These are phyloP conservation scores for Trichoderma sp. DNA, from an alignment of 2,329 filamentous ascomycete genomes.

Conservation along the genomic window DNA sequence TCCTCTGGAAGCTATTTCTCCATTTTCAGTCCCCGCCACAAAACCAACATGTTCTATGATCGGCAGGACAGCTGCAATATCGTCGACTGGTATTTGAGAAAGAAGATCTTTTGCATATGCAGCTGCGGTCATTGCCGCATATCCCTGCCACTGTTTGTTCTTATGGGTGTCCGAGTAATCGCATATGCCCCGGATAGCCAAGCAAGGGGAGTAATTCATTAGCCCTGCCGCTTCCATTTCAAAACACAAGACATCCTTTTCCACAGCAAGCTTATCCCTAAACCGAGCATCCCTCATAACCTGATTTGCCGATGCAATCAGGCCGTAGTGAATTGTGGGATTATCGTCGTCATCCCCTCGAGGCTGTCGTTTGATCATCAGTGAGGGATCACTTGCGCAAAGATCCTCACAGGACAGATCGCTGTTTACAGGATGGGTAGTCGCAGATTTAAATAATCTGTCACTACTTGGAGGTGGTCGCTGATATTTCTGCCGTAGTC, in stretches of 20 bases:
- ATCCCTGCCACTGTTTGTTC: not conserved
- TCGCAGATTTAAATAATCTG: not conserved
- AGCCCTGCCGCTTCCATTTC: not conserved
- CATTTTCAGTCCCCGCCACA: accelerated
- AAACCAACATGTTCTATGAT: not conserved
- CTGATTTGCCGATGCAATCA: not conserved
- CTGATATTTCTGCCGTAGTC: not conserved
- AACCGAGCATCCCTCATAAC: not conserved
- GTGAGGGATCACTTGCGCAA: not conserved
- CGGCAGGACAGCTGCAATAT: not conserved
- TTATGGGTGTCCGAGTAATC: not conserved
- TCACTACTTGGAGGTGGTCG: not conserved
- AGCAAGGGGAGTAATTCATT: not conserved
- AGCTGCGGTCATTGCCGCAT: not conserved
- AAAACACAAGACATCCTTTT: not conserved
- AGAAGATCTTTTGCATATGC: not conserved
- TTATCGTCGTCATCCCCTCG: not conserved
- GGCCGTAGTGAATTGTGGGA: not conserved
- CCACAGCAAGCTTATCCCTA: not conserved
- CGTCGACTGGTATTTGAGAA: accelerated
- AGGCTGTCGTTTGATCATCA: not conserved
- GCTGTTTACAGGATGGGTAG: not conserved
- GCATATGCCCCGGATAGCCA: not conserved
- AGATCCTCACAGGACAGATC: not conserved
- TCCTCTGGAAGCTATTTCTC: not conserved